Evolutionary conservation across 345 rosid species (phyloP).

Genomic region (Noccaea bulbosa): DNA sequence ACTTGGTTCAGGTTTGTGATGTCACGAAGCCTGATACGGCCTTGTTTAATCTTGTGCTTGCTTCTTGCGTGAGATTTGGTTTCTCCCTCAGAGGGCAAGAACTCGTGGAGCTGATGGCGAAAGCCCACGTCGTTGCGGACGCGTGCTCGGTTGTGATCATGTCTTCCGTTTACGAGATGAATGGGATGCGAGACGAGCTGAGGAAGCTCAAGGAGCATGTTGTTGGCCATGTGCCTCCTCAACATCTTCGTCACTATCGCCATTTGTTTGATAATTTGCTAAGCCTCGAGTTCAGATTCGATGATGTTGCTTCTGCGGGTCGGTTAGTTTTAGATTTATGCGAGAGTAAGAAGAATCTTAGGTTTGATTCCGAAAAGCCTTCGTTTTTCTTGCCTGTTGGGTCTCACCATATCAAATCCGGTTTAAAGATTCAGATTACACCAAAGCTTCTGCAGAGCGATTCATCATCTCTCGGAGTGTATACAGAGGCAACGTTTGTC

Average conservation of each 20-base stretch:
- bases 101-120: slow-evolving; percentile 72
- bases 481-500: slow-evolving; percentile 49
- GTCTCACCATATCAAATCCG: slow-evolving; percentile 61
- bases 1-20: slow-evolving; percentile 69
- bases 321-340: slow-evolving; percentile 60
- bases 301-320: slow-evolving; percentile 70
- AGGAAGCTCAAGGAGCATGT: slow-evolving; percentile 65
- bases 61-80: slow-evolving; percentile 72
- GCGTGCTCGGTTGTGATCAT: slow-evolving; percentile 62
- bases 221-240: slow-evolving; percentile 51
- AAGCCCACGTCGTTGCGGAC: slow-evolving; percentile 64
- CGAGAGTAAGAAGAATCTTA: slow-evolving; percentile 36
- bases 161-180: slow-evolving; percentile 69
- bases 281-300: slow-evolving; percentile 69
- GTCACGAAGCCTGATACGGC: slow-evolving; percentile 62
- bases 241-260: slow-evolving; percentile 57
- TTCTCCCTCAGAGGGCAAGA: slow-evolving; percentile 74
- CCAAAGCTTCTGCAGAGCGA: slow-evolving; percentile 63
- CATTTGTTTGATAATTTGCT: slow-evolving; percentile 70
- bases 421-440: slow-evolving; percentile 60
- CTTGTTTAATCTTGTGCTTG: slow-evolving; percentile 74
- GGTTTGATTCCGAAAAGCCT: no score
- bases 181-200: slow-evolving; percentile 75
- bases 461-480: slow-evolving; percentile 49
- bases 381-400: slow-evolving; percentile 65